Conservation (phyloP, 2,329 filamentous ascomycete species). For the Neobulgaria alba region DNA sequence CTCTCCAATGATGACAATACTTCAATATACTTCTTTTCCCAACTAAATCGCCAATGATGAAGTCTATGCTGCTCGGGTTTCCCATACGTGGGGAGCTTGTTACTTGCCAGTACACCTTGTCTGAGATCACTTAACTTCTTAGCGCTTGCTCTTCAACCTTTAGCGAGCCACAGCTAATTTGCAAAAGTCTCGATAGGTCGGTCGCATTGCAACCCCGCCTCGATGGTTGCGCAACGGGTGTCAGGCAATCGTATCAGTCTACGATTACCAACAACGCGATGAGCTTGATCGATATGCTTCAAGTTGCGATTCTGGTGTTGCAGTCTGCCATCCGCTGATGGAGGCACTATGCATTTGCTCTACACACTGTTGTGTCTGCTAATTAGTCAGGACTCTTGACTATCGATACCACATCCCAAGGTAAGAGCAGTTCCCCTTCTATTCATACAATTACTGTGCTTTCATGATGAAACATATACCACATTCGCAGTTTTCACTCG, state of each 20-base stretch:
- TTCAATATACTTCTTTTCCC: slow-evolving; percentile 73
- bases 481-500: slow-evolving; percentile 88
- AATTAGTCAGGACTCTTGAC: too few species aligned
- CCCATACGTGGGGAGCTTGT: slow-evolving; percentile 54
- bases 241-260: too few species aligned
- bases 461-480: slow-evolving; percentile 66
- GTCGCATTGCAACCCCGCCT: too few species aligned
- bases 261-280: too few species aligned
- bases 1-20: slow-evolving; percentile 54
- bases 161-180: slow-evolving; percentile 14
- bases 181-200: slow-evolving; percentile 14
- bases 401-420: neutral
- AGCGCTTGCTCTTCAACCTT: slow-evolving; percentile 17
- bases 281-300: too few species aligned
- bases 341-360: too few species aligned
- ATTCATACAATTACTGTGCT: slow-evolving; percentile 16
- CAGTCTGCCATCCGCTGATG: too few species aligned
- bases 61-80: slow-evolving; percentile 57
- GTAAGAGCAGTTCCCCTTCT: slow-evolving; percentile 12
- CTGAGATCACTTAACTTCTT: slow-evolving; percentile 43
- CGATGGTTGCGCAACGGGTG: too few species aligned
- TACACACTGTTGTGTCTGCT: too few species aligned
- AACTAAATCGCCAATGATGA: slow-evolving; percentile 85
- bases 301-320: too few species aligned
- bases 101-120: slow-evolving; percentile 88